phyloP scores from a whole-genome alignment of 805 yeast species.

The Maudiozyma bulderi region DNA sequence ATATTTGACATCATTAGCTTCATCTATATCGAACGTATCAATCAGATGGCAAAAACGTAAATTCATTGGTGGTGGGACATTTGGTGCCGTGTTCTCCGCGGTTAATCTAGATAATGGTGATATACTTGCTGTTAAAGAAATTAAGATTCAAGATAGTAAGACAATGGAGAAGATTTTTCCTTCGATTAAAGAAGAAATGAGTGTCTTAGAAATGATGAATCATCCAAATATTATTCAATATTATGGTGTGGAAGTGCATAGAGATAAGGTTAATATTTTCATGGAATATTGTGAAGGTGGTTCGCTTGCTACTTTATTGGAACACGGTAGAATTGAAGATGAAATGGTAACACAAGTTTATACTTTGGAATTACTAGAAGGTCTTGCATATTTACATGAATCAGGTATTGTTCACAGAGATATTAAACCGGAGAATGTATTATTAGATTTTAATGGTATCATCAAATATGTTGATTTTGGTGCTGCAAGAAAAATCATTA shows the following conservation, averaged over 20 bases:
- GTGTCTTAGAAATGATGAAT: slow-evolving; percentile 85
- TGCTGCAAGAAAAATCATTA: slow-evolving; percentile 84
- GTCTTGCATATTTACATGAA: slow-evolving; percentile 87
- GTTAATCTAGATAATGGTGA: slow-evolving; percentile 91
- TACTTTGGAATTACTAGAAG: slow-evolving; percentile 87
- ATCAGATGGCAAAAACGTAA: slow-evolving; percentile 97
- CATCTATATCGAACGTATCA: slow-evolving; percentile 80
- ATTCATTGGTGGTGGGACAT: slow-evolving; percentile 90
- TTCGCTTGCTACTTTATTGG: slow-evolving; percentile 72
- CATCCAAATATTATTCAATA: slow-evolving; percentile 97
- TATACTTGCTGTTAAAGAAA: slow-evolving; percentile 94
- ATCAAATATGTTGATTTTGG: slow-evolving; percentile 96
- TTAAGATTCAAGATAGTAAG: slow-evolving; percentile 80
- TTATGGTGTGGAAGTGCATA: slow-evolving; percentile 94
- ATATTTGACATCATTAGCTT: slow-evolving; percentile 75
- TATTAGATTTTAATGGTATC: slow-evolving; percentile 85
- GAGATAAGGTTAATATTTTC: slow-evolving; percentile 89
- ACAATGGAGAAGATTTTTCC: slow-evolving; percentile 79
- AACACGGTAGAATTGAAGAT: slow-evolving; percentile 91
- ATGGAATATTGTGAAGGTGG: slow-evolving; percentile 99
- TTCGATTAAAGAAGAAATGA: slow-evolving; percentile 91
- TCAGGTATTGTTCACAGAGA: slow-evolving; percentile 93
- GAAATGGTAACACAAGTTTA: slow-evolving; percentile 87
- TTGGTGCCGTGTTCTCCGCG: slow-evolving; percentile 90
- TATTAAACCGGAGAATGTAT: slow-evolving; percentile 88